Evolutionary conservation across 768 basidiomycete species (phyloP), one percentile per base, ranked within the genome.

Genomic region (Trametes elegans): DNA sequence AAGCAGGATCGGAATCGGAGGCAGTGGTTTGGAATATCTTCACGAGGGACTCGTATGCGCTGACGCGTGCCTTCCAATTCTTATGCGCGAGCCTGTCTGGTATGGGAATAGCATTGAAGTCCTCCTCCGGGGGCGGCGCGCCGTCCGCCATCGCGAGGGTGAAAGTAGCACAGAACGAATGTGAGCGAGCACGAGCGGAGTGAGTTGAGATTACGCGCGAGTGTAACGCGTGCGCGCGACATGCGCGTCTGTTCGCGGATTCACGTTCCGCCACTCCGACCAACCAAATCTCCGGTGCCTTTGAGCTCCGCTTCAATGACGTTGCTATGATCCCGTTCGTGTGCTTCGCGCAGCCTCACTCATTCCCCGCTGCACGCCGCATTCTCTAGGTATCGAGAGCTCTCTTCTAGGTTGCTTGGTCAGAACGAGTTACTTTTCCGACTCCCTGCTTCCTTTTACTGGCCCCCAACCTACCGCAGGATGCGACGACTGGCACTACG

Each of bases 31-130:
- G 84, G 70, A 97, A 97, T 54, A 82, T 85, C 72, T 89, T 87
- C 75, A 88, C 83, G 60, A 98, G 82, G 19, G 87, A 73, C 67
- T 92, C 90, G 71, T 98, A 99, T 58, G 83, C 97, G 70, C 84
- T 93, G 65, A 96, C 83, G 62, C 97, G 87, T 54, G 97, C 97
- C 73, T 98, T 98, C 97, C 97, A 99, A 70, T 96, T 96, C 80
- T 98, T 98, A 78, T 98, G 93, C 6, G 82, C 74, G 52, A 96
- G 85, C 40, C 95, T 72, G 61, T 96, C 93, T 11, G 81, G 71
- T 42, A 97, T 79, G 19, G 91, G 75, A 46, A 98, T 79, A 26
- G 78, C 66, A 39, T 85, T 85, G 70, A 95, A 98, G 73, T 98
- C 94, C 75, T 97, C 94, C 76, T 97, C 94, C 64, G 81, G 88